Evolutionary conservation across 2,329 filamentous ascomycete species (phyloP), one percentile per base, ranked within the genome.

Genomic region (Uncinocarpus reesii): DNA sequence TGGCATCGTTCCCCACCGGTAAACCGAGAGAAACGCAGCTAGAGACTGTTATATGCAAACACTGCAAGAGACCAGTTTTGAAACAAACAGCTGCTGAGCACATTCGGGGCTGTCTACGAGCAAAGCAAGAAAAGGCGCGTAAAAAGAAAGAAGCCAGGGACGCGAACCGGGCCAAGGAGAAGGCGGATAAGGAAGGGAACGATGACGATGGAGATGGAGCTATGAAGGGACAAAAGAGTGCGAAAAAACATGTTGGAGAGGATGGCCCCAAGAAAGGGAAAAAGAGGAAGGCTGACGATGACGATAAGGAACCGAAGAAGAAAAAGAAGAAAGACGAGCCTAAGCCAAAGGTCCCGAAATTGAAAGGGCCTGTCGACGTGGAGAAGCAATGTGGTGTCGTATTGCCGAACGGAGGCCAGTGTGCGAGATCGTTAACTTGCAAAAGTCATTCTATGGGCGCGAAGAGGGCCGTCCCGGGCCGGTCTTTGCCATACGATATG

Each of bases 321-420:
- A 94, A 94, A 73, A 95, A 94, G 73, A 94, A 94, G 73, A 94
- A 94, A 70, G 87, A 95, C 24, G 87, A 94, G 60, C 82, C 83
- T 1, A 93, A 93, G 63, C 75, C 81, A 16, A 94, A 93, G 67
- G 74, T 78, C 1, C 77, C 86, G 0, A 95, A 95, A 60, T 83
- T 85, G 0, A 94, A 93, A 72, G 87, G 87, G 0, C 89, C 89
- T 2, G 89, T 95, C 34, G 89, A 95, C 66, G 89, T 95, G 16
- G 89, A 95, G 70, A 80, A 84, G 58, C 89, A 95, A 68, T 95
- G 89, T 60, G 89, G 89, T 74, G 89, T 95, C 31, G 75, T 83
- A 18, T 72, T 95, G 48, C 78, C 85, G 0, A 94, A 94, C 60
- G 87, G 88, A 1, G 84, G 86, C 52, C 84, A 84, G 47, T 95